These are phyloP conservation scores for Leishmania martiniquensis DNA, from an alignment of 208 protist genomes.

Conservation along the genomic window DNA sequence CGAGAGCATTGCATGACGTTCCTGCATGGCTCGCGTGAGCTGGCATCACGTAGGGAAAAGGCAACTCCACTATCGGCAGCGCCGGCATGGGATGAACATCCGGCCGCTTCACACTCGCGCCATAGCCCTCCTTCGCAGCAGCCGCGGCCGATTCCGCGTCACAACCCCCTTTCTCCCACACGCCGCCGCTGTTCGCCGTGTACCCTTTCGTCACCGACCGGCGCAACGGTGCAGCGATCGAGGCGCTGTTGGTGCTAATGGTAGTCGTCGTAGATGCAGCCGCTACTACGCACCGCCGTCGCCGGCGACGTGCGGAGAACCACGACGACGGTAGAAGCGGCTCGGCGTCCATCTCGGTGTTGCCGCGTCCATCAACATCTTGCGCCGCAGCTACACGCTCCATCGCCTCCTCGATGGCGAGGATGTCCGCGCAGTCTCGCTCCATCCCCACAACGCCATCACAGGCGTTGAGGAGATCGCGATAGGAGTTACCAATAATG, in stretches of 20 bases:
- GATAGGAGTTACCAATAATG: slow-evolving; percentile 61
- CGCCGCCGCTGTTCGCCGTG: no score
- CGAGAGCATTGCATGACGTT: background rate
- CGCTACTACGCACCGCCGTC: background rate
- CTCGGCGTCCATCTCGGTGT: background rate
- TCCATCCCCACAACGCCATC: slow-evolving; percentile 64
- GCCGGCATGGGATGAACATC: background rate
- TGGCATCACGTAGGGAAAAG: background rate
- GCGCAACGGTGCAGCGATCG: background rate
- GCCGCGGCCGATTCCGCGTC: background rate
- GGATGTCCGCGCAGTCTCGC: slow-evolving; percentile 44
- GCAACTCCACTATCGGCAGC: background rate
- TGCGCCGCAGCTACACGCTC: background rate
- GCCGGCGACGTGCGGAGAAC: background rate
- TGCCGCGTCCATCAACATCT: background rate
- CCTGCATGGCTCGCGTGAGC: no score
- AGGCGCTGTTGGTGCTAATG: background rate
- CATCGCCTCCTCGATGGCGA: slow-evolving; percentile 32
- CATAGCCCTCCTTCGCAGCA: background rate
- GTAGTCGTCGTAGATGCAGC: background rate
- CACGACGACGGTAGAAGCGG: slow-evolving; percentile 12
- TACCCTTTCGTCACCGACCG: background rate
- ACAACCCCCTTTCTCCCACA: background rate
- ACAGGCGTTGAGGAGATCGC: slow-evolving; percentile 58
- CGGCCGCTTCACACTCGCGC: no score